Conservation (phyloP, 1,284 basidiomycete species). For the Ustilago tritici region DNA sequence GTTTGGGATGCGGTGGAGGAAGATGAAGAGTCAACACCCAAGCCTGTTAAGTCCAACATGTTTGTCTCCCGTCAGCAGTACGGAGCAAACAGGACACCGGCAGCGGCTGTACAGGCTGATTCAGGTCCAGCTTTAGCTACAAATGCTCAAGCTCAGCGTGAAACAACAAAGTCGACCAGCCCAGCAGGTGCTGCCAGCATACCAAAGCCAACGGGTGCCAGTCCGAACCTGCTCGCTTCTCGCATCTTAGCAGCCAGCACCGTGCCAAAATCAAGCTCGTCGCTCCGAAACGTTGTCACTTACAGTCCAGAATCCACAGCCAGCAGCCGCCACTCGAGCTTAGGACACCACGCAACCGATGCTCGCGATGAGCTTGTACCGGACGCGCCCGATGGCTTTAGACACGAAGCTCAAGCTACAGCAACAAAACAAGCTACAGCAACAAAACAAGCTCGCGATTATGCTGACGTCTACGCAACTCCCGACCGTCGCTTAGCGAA, state of each 20-base stretch:
- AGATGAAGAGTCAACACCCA: slow-evolving; percentile 30
- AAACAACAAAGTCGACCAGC: background rate
- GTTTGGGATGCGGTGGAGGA: slow-evolving; percentile 5
- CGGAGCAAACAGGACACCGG: background rate
- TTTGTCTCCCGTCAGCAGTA: slow-evolving; percentile 25
- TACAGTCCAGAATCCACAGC: slow-evolving; percentile 47
- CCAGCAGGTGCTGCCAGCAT: background rate
- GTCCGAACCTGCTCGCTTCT: slow-evolving; percentile 18
- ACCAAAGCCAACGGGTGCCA: background rate
- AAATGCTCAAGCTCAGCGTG: background rate
- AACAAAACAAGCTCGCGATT: slow-evolving; percentile 21
- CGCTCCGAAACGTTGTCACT: slow-evolving; percentile 47
- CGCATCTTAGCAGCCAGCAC: slow-evolving; percentile 25
- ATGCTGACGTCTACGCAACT: slow-evolving; percentile 24
- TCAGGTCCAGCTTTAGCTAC: background rate
- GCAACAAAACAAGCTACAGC: slow-evolving; percentile 12
- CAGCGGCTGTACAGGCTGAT: background rate
- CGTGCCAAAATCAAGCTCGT: slow-evolving; percentile 42
- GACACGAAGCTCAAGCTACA: slow-evolving; percentile 22
- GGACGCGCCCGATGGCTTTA: slow-evolving; percentile 5
- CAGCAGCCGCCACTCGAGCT: slow-evolving; percentile 36
- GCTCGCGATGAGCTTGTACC: slow-evolving; percentile 13
- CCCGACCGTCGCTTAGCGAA: slow-evolving; percentile 31
- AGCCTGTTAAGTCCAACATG: slow-evolving; percentile 31
- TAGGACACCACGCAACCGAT: slow-evolving; percentile 12